Evolutionary conservation across 345 rosid species (phyloP).

Genomic region (Odontarrhena argentea): DNA sequence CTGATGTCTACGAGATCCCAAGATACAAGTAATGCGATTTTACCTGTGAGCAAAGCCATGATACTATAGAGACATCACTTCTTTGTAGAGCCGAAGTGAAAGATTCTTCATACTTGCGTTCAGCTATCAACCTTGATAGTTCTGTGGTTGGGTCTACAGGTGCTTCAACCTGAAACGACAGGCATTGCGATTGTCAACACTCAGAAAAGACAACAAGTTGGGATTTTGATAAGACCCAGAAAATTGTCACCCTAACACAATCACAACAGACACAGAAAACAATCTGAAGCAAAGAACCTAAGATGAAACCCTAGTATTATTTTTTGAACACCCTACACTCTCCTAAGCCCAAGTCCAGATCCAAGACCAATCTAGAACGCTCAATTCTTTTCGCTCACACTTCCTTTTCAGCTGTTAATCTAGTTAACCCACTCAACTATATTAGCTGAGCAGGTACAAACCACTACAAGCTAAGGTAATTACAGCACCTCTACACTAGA

Average conservation of each 20-base stretch:
- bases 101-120: conserved; percentile 77
- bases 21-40: neutral
- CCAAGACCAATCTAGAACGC: conserved; percentile 12
- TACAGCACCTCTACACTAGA: conserved; percentile 1
- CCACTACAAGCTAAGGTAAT: conserved; percentile 10
- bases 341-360: conserved; percentile 10
- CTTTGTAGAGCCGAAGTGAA: conserved; percentile 73
- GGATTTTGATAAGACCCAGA: conserved; percentile 4
- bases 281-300: conserved; percentile 12
- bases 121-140: conserved; percentile 63
- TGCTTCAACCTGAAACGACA: conserved; percentile 56
- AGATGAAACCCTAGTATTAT: conserved; percentile 12
- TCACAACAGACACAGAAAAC: neutral
- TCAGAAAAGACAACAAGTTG: conserved; percentile 5
- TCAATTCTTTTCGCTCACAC: conserved; percentile 18
- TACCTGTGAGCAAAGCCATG: conserved; percentile 95
- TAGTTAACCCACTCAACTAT: conserved; percentile 16
- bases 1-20: neutral
- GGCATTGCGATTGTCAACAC: neutral
- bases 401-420: conserved; percentile 1
- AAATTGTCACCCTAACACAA: neutral
- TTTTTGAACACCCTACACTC: neutral
- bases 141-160: conserved; percentile 78
- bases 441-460: conserved; percentile 8
- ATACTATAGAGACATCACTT: conserved; percentile 76